Evolutionary conservation across 2,329 filamentous ascomycete genomes (phyloP).

Genomic region (Pleoardoris graminearum): DNA sequence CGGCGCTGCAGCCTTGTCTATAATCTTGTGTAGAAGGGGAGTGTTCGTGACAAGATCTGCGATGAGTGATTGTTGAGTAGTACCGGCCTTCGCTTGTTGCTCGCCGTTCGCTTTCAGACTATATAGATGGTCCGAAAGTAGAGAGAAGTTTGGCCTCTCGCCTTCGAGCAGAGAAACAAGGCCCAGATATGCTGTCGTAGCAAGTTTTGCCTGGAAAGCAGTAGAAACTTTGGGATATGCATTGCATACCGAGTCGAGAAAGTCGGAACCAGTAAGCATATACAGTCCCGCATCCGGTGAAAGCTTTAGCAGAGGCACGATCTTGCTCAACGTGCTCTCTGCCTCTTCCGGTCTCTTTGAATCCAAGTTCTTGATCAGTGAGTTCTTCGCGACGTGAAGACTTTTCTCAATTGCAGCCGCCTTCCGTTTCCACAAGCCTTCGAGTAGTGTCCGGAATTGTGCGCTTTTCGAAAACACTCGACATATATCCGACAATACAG

Average conservation of each 20-base stretch:
- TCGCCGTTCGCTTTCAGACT: slow-evolving; percentile 74
- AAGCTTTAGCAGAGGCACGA: slow-evolving; percentile 67
- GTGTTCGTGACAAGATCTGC: slow-evolving; percentile 81
- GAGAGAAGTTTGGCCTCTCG: slow-evolving; percentile 69
- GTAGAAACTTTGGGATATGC: slow-evolving; percentile 68
- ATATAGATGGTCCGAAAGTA: slow-evolving; percentile 82
- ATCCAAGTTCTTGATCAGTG: slow-evolving; percentile 66
- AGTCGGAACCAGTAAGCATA: slow-evolving; percentile 84
- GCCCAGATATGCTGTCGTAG: slow-evolving; percentile 75
- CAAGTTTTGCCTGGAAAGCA: slow-evolving; percentile 65
- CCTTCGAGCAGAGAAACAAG: slow-evolving; percentile 71
- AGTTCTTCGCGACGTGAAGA: slow-evolving; percentile 63
- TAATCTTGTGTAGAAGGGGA: slow-evolving; percentile 68
- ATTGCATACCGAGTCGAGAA: slow-evolving; percentile 73
- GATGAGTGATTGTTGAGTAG: slow-evolving; percentile 68
- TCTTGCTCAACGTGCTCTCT: slow-evolving; percentile 58
- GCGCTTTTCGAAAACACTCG: slow-evolving; percentile 68
- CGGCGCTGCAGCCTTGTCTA: slow-evolving; percentile 55
- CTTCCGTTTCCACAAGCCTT: slow-evolving; percentile 57
- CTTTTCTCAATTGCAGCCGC: slow-evolving; percentile 57
- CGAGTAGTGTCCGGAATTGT: slow-evolving; percentile 55
- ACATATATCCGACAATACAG: slow-evolving; percentile 69
- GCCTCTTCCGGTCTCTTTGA: slow-evolving; percentile 60
- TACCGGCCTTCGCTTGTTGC: slow-evolving; percentile 54
- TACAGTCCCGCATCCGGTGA: slow-evolving; percentile 62